Base-by-base conservation (phyloP, 768 basidiomycete species). In the Lactarius deliciosus region DNA sequence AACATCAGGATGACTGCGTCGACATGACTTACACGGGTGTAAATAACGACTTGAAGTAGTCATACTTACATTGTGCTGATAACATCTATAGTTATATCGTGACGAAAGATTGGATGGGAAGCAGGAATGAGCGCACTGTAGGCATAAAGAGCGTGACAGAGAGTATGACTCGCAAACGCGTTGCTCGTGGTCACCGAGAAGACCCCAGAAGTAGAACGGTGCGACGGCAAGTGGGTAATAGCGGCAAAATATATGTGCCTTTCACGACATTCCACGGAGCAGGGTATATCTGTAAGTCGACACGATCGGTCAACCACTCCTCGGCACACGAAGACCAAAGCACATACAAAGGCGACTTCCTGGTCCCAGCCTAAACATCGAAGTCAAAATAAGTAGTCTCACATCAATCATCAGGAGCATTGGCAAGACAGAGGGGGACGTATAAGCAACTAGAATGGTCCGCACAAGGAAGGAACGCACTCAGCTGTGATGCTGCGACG, bases 1-100 rank as follows among this genome's bases (percentile, higher is more conserved):
- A 69, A 28, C 66, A 69, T 68, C 7, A 68, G 60, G 20, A 68
- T 66, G 28, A 63, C 69, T 69, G 38, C 3, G 38, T 36, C 10
- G 38, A 38, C 38, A 38, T 38, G 20, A 61, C 1, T 2, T 7
- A n/a, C 20, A 50, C 10, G n/a, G 16, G 25, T 3, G 36, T 68
- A 25, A 68, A 57, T 22, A 41, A 41, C 38, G 22, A 43, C n/a
- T 5, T 34, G 18, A 3, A 34, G 34, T 25, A n/a, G 57, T 25
- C 2, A 36, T 13, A n/a, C 68, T 63, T 57, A 69, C 66, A 59
- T 25, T 68, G 64, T 22, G 66, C 61, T 1, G 65, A 68, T 8
- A 69, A 11, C 41, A 25, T 63, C 61, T 67, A 32, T 63, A n/a
- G 15, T 16, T 5, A n/a, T 16, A 22, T n/a, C 30, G 25, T 63